Evolutionary conservation across 345 rosid species (phyloP).

Genomic region (Moringa oleifera): DNA sequence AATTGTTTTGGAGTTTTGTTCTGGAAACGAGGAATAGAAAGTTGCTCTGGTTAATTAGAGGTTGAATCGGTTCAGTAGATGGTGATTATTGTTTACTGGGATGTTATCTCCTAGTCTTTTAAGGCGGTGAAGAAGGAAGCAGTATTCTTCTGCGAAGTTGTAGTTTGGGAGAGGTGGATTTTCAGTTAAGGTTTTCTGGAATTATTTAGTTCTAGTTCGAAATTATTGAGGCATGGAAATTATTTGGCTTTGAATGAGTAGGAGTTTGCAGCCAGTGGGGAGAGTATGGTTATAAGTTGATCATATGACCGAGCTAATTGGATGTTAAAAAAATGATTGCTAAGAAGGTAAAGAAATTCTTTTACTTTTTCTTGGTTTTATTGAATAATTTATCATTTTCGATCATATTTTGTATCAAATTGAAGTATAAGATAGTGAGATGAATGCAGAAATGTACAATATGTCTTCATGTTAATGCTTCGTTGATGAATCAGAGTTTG

Average conservation of each 20-base stretch:
- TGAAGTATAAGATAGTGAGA: not conserved
- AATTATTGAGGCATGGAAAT: not conserved
- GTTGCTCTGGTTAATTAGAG: not conserved
- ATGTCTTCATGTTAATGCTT: not conserved
- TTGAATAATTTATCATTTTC: not conserved
- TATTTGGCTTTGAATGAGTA: not conserved
- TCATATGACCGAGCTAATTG: not conserved
- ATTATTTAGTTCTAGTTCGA: not conserved
- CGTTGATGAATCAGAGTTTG: not conserved
- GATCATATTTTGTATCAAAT: not conserved
- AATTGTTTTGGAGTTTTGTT: not conserved
- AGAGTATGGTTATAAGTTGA: not conserved
- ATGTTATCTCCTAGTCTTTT: no score
- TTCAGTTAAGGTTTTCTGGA: not conserved
- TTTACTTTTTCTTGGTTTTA: not conserved
- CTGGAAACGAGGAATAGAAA: not conserved
- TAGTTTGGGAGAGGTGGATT: not conserved
- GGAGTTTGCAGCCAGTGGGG: not conserved
- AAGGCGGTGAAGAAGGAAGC: not conserved
- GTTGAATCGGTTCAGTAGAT: not conserved
- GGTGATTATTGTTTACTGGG: not conserved
- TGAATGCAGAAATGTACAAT: conserved; percentile 1
- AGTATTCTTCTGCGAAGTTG: not conserved
- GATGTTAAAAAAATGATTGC: not conserved
- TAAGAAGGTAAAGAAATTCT: not conserved